These are phyloP conservation scores for Coniosporium apollinis DNA, from an alignment of 495 filamentous ascomycete species.

Conservation along the genomic window DNA sequence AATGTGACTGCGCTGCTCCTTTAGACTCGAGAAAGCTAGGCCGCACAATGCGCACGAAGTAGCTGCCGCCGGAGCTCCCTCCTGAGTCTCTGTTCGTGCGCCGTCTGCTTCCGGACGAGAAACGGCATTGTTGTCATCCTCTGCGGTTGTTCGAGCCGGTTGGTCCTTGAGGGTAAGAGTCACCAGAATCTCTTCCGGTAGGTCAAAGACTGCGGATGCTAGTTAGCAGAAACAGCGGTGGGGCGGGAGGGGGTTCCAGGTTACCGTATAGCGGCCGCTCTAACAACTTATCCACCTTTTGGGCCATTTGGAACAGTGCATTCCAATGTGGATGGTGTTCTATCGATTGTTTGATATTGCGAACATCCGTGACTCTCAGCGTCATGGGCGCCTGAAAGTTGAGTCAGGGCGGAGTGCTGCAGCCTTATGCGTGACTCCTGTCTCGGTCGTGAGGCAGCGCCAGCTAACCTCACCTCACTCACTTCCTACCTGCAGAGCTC, in stretches of 20 bases:
- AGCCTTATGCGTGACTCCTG: no score
- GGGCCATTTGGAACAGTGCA: no score
- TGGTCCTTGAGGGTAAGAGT: slow-evolving; percentile 34
- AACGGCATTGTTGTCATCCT: background rate
- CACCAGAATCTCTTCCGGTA: slow-evolving; percentile 58
- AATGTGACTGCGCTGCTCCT: slow-evolving; percentile 72
- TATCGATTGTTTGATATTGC: no score
- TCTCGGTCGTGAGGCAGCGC: no score
- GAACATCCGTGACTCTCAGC: no score
- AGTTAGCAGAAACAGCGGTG: slow-evolving; percentile 3
- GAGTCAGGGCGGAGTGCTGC: no score
- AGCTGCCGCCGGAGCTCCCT: slow-evolving; percentile 37
- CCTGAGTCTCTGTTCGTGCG: slow-evolving; percentile 18
- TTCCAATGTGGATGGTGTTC: no score
- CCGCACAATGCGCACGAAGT: slow-evolving; percentile 73
- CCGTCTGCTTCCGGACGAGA: background rate
- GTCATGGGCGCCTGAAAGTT: no score
- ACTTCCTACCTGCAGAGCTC: no score
- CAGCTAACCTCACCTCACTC: no score
- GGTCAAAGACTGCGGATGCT: slow-evolving; percentile 54
- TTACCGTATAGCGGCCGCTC: slow-evolving; percentile 49
- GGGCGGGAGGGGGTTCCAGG: slow-evolving; percentile 5
- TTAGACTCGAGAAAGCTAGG: slow-evolving; percentile 47
- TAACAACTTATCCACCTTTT: slow-evolving; percentile 35
- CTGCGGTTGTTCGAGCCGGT: background rate